These are phyloP conservation scores for Calonectria hongkongensis DNA, from an alignment of 2,329 filamentous ascomycete genomes.

Conservation along the genomic window DNA sequence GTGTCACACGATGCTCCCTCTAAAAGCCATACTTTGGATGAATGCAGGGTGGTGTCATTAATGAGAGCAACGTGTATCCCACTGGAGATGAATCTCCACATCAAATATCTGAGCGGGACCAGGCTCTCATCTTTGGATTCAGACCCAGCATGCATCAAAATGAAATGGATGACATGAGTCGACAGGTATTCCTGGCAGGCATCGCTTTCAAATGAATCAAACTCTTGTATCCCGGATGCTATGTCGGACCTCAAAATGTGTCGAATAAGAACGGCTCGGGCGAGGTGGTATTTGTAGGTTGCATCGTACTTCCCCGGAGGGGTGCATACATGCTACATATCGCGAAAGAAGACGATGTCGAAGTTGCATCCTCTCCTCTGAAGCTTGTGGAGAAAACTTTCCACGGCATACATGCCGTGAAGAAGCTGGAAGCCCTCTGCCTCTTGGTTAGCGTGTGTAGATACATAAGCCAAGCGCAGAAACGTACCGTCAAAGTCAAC, in stretches of 20 bases:
- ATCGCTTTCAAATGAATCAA: conserved; percentile 66
- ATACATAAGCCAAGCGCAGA: neutral
- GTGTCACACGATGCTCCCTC: neutral
- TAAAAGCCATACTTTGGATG: conserved; percentile 73
- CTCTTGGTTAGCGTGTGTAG: conserved; percentile 16
- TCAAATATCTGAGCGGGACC: conserved; percentile 64
- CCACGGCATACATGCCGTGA: conserved; percentile 81
- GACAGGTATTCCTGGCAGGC: conserved; percentile 75
- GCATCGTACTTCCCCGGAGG: conserved; percentile 59
- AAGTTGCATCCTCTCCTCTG: conserved; percentile 80
- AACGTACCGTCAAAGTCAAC: conserved; percentile 76
- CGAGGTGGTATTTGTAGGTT: conserved; percentile 74
- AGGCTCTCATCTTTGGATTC: conserved; percentile 58
- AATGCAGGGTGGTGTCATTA: conserved; percentile 77
- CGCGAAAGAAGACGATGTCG: conserved; percentile 81
- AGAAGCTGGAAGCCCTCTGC: conserved; percentile 80
- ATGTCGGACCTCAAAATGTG: conserved; percentile 68
- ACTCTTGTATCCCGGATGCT: conserved; percentile 61
- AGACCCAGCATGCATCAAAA: conserved; percentile 81
- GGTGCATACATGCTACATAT: conserved; percentile 73
- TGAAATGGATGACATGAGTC: conserved; percentile 75
- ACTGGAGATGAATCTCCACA: conserved; percentile 67
- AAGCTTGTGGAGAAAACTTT: conserved; percentile 78
- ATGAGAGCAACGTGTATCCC: conserved; percentile 78
- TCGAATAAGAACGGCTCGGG: conserved; percentile 77